phyloP scores from a whole-genome alignment of 495 filamentous ascomycete genomes.

The Poronia punctata region DNA sequence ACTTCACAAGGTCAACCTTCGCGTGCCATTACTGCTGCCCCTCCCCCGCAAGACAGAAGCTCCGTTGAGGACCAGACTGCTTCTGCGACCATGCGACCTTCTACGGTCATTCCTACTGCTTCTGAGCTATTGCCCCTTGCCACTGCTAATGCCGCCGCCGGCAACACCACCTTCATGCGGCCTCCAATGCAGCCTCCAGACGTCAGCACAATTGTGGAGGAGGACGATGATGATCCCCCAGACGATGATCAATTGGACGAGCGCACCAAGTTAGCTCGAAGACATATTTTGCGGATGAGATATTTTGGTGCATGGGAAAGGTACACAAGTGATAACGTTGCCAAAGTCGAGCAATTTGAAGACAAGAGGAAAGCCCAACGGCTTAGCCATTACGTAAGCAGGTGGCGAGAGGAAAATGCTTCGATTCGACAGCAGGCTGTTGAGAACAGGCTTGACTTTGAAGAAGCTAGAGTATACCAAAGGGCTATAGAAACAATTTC shows the following conservation, averaged over 20 bases:
- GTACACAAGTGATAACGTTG: constrained; percentile 62
- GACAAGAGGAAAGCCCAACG: constrained; percentile 33
- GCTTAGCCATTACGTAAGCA: constrained; percentile 8
- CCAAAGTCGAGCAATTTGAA: constrained; percentile 58
- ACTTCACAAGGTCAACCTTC: not conserved
- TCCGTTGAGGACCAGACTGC: not conserved
- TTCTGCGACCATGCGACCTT: not conserved
- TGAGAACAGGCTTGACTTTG: constrained; percentile 10
- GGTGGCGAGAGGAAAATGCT: constrained; percentile 18
- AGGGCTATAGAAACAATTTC: constrained; percentile 12
- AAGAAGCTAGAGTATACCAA: constrained; percentile 12
- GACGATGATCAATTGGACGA: constrained; percentile 23
- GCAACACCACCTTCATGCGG: not conserved
- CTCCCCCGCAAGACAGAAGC: not conserved
- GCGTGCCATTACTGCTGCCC: not conserved
- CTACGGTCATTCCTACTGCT: constrained; percentile 2
- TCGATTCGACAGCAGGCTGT: constrained; percentile 10
- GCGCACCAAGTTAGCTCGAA: constrained; percentile 52
- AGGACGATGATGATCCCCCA: constrained; percentile 1
- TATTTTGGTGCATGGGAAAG: constrained; percentile 75
- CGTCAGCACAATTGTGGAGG: not conserved
- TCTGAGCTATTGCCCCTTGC: not conserved
- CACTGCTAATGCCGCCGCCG: not conserved
- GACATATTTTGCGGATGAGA: constrained; percentile 61
- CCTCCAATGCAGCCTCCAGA: not conserved